A percentile compares a stretch with the other conserved stretches of the same genome.
Conservation (phyloP, 106 monocot genomes). For the Triglochin maritima region DNA sequence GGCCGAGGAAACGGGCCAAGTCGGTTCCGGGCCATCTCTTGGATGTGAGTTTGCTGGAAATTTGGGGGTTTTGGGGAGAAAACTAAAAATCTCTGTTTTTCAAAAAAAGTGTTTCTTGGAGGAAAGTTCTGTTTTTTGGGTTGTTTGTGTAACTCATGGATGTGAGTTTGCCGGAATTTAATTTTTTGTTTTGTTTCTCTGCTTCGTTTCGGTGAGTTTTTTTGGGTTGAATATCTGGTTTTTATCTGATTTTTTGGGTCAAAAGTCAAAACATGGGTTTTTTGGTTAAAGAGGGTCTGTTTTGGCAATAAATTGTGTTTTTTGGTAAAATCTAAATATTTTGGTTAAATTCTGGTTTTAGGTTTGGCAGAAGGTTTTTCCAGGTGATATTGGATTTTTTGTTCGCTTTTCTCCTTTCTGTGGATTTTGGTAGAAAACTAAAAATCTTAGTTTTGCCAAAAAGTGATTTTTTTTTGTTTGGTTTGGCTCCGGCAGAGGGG, state of each 20-base stretch:
- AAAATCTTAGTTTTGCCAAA: no score
- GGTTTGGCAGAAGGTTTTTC: constrained; percentile 1
- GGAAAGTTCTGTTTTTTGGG: background rate
- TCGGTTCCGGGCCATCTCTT: constrained; percentile 6
- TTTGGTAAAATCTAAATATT: no score
- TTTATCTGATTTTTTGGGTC: background rate
- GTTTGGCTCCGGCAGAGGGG: no score
- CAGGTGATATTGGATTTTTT: background rate
- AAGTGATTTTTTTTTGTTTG: no score
- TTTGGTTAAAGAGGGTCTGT: no score
- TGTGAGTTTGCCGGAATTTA: background rate
- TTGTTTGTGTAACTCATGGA: background rate
- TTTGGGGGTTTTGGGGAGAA: no score
- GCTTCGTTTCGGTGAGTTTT: background rate
- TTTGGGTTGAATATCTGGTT: background rate
- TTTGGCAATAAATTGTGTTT: no score
- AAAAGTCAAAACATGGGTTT: no score
- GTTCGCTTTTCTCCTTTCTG: no score
- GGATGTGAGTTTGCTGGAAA: background rate
- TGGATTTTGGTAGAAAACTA: no score
- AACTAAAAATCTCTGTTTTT: background rate
- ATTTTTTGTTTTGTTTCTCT: background rate
- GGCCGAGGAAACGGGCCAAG: constrained; percentile 14
- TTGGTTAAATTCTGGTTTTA: background rate
- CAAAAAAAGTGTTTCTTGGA: no score